Evolutionary conservation across 257 asterid species (phyloP).

Genomic region (Solanum peruvianum): DNA sequence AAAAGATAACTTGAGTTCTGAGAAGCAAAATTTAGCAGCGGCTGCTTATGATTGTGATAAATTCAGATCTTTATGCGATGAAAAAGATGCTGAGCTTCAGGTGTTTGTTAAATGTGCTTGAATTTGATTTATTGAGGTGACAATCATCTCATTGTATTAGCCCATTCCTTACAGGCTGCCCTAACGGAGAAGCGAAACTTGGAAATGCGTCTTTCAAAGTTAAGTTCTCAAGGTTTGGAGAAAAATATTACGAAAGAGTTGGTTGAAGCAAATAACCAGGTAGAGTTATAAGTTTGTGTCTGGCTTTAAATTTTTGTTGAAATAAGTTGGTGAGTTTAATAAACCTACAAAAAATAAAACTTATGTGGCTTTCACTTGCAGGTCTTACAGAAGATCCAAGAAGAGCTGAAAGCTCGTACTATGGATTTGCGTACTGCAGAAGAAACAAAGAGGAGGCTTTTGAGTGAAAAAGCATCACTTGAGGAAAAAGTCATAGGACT

Average conservation of each 20-base stretch:
- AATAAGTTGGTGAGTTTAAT: neutral
- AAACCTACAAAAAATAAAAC: neutral
- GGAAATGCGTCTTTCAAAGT: conserved; percentile 52
- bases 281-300: conserved; percentile 3
- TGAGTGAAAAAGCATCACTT: conserved; percentile 53
- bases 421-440: conserved; percentile 62
- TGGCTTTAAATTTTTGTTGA: neutral
- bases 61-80: conserved; percentile 48
- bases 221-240: conserved; percentile 63
- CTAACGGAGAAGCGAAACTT: conserved; percentile 63
- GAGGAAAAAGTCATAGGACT: conserved; percentile 57
- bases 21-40: conserved; percentile 55
- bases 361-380: conserved; percentile 4
- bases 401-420: conserved; percentile 57
- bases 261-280: conserved; percentile 76
- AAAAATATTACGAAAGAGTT: conserved; percentile 49
- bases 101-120: conserved; percentile 20
- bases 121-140: neutral
- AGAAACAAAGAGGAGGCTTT: conserved; percentile 64
- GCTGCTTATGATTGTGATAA: conserved; percentile 56
- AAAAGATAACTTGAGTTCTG: conserved; percentile 48
- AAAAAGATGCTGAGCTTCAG: conserved; percentile 74
- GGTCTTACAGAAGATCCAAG: conserved; percentile 74
- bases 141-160: neutral
- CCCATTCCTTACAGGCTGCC: conserved; percentile 36